A percentile compares a stretch with the other conserved stretches of the same genome.
These are phyloP conservation scores for Dictyostelium brefeldianum DNA, from an alignment of 78 protist species.

Conservation along the genomic window DNA sequence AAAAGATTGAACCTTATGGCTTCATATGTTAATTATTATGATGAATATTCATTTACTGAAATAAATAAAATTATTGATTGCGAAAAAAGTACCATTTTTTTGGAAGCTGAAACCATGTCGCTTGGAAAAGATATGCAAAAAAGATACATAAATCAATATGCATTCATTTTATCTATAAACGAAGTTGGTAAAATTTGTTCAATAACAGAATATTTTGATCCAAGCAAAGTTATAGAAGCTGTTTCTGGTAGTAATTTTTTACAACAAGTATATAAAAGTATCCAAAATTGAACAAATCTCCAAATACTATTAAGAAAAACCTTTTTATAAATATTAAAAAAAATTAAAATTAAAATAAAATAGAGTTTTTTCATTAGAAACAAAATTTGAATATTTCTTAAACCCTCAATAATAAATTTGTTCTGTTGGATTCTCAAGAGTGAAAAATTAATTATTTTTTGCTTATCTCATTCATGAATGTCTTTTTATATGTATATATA, in stretches of 20 bases:
- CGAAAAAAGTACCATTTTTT: background rate
- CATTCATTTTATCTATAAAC: background rate
- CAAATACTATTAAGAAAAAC: too few species aligned
- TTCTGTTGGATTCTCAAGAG: too few species aligned
- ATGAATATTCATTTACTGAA: background rate
- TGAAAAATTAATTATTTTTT: too few species aligned
- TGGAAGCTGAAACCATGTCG: background rate
- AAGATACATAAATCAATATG: background rate
- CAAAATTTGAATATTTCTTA: too few species aligned
- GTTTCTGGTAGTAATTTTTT: background rate
- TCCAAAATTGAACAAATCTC: too few species aligned
- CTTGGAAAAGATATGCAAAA: background rate
- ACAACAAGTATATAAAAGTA: background rate
- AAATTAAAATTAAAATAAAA: too few species aligned
- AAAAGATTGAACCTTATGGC: background rate
- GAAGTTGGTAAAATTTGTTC: background rate
- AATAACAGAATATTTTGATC: background rate
- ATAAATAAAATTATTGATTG: background rate
- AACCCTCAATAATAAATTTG: too few species aligned
- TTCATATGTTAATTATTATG: background rate
- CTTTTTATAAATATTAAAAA: too few species aligned
- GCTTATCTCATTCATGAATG: too few species aligned
- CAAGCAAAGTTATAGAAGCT: background rate
- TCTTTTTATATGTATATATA: too few species aligned
- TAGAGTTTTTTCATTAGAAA: too few species aligned